Percentiles rank a stretch among this genome's conserved stretches.
phyloP scores from a whole-genome alignment of 129 eudicot species.

The Saussurea involucrata region DNA sequence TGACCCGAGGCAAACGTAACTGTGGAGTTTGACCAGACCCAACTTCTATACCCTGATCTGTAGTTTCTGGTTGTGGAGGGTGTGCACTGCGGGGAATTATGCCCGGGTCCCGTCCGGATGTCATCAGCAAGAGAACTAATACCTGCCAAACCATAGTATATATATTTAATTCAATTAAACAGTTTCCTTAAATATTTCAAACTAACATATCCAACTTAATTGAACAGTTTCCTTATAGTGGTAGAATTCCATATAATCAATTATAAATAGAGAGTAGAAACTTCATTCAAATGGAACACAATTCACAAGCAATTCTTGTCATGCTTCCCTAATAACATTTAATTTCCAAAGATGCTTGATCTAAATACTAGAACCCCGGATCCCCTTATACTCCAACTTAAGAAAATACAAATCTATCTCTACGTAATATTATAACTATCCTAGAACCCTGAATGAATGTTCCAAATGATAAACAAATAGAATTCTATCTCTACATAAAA shows the following conservation, averaged over 20 bases:
- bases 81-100: conserved; percentile 73
- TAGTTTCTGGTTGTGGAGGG: conserved; percentile 68
- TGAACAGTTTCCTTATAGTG: not conserved
- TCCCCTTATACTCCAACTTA: not conserved
- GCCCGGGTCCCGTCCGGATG: conserved; percentile 92
- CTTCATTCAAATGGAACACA: not conserved
- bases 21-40: conserved; percentile 48
- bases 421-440: not conserved
- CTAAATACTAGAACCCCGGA: not conserved
- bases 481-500: not conserved
- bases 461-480: not conserved
- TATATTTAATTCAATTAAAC: not conserved
- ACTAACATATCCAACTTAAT: not conserved
- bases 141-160: conserved; percentile 41
- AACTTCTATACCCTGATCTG: conserved; percentile 35
- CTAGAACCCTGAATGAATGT: not conserved
- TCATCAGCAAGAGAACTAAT: conserved; percentile 59
- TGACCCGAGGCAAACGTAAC: conserved; percentile 57
- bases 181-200: not conserved
- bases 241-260: not conserved
- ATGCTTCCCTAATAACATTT: conserved; percentile 2
- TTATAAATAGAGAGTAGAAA: not conserved
- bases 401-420: conserved; percentile 1
- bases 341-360: conserved; percentile 4
- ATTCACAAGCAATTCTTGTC: not conserved